Base-by-base conservation (phyloP, 192 early-diverging fungal genomes). In the Gigaspora rosea region DNA sequence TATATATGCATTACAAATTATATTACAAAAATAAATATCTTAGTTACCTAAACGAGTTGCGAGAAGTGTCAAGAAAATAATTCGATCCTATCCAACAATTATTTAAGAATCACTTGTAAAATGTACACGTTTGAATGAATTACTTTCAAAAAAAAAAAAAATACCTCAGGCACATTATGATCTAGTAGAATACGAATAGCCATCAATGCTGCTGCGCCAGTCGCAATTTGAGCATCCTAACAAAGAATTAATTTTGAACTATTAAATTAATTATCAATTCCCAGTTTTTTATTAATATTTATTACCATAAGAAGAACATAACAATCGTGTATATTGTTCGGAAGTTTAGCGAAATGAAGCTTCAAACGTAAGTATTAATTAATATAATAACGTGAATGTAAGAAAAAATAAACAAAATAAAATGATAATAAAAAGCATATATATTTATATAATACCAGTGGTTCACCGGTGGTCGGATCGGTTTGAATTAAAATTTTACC, bases 141-240 rank as follows among this genome's bases (percentile, higher is more conserved):
- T 41, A 41, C 49, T 22, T 16, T 27, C 27, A 27, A 27, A 73
- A 68, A 56, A 22, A 51, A 32, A 48, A 62, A 15, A 46, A 56
- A 48, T 63, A 83, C 82, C 80, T 95, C 93, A 1, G 89, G 90
- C 5, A 97, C 92, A 74, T 92, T 90, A 75, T 98, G 95, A 83
- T 98, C 97, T 8, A 95, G 80, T 69, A 97, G 85, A 47, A 97
- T 94, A 50, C 95, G 90, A 52, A 98, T 93, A 16, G 97, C 96
- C 97, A 98, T 98, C 85, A 98, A 78, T 4, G 95, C 96, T 8
- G 94, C 94, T 7, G 96, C 96, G 47, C 97, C 97, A 10, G 95
- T 96, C 4, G 93, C 93, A 15, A 96, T 88, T 51, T 93, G 92
- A n/a, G 95, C 92, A 83, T 98, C 95, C 87, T 86, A 80, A 54